phyloP scores from a whole-genome alignment of 1,284 basidiomycete species.

The Vanrija humicola region DNA sequence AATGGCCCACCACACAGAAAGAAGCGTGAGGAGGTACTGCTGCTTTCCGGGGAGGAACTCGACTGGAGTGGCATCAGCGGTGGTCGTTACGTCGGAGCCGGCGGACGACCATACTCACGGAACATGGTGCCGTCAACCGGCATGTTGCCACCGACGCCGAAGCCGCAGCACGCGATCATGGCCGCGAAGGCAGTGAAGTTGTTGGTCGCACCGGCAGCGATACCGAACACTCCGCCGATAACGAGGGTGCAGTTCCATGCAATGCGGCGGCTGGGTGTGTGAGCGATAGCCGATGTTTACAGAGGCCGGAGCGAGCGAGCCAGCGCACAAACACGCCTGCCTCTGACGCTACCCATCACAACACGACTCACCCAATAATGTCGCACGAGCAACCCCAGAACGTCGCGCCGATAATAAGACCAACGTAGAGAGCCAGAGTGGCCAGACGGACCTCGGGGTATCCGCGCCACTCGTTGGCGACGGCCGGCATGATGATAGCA shows the following conservation, averaged over 20 bases:
- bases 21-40: slow-evolving; percentile 63
- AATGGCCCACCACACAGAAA: slow-evolving; percentile 63
- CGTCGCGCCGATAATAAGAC: slow-evolving; percentile 59
- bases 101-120: slow-evolving; percentile 7
- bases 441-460: slow-evolving; percentile 30
- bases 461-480: slow-evolving; percentile 50
- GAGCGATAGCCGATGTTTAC: background rate
- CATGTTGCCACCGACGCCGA: slow-evolving; percentile 60
- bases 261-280: slow-evolving; percentile 50
- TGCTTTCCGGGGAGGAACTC: slow-evolving; percentile 57
- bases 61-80: slow-evolving; percentile 20
- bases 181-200: slow-evolving; percentile 51
- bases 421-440: slow-evolving; percentile 58
- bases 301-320: background rate
- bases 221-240: slow-evolving; percentile 59
- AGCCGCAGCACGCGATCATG: slow-evolving; percentile 52
- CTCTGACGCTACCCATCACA: background rate
- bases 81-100: too few relatives aligned
- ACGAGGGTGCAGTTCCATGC: slow-evolving; percentile 62
- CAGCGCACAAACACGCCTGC: too few relatives aligned
- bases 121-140: slow-evolving; percentile 60
- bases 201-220: slow-evolving; percentile 57
- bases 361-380: slow-evolving; percentile 40
- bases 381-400: slow-evolving; percentile 53
- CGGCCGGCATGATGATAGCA: slow-evolving; percentile 55